Evolutionary conservation across 257 asterid species (phyloP).

Genomic region (Solanum ossicruentum): DNA sequence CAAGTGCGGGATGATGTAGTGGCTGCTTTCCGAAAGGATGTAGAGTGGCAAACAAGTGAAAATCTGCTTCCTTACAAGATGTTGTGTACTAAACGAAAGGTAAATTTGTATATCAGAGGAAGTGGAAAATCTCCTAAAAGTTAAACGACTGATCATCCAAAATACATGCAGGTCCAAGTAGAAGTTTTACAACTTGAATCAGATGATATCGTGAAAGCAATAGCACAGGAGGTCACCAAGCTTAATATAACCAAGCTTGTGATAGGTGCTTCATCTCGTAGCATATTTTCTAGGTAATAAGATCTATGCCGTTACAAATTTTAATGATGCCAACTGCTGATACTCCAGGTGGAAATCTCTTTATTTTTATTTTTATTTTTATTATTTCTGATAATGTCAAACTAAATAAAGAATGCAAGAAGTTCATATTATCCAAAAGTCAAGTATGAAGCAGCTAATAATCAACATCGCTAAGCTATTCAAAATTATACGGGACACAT

Average conservation of each 20-base stretch:
- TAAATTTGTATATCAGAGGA: background rate
- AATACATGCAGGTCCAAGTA: constrained; percentile 47
- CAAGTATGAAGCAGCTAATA: background rate
- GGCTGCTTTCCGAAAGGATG: constrained; percentile 54
- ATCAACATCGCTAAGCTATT: background rate
- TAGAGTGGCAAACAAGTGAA: constrained; percentile 52
- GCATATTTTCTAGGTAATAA: constrained; percentile 60
- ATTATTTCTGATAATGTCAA: background rate
- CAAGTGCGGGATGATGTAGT: constrained; percentile 75
- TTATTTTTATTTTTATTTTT: background rate
- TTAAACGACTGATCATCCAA: background rate
- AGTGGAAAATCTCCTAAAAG: constrained; percentile 11
- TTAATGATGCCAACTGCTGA: background rate
- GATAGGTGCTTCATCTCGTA: constrained; percentile 61
- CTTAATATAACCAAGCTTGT: constrained; percentile 45
- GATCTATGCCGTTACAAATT: background rate
- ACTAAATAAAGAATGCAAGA: background rate
- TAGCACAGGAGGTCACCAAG: constrained; percentile 30
- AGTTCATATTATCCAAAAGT: background rate
- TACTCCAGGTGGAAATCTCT: background rate
- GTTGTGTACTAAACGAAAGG: constrained; percentile 52
- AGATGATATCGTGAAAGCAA: constrained; percentile 47
- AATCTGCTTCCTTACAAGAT: constrained; percentile 62
- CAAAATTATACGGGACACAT: background rate
- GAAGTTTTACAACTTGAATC: constrained; percentile 68